These are phyloP conservation scores for Rhinocladiella mackenziei DNA, from an alignment of 2,329 filamentous ascomycete genomes.

Conservation along the genomic window DNA sequence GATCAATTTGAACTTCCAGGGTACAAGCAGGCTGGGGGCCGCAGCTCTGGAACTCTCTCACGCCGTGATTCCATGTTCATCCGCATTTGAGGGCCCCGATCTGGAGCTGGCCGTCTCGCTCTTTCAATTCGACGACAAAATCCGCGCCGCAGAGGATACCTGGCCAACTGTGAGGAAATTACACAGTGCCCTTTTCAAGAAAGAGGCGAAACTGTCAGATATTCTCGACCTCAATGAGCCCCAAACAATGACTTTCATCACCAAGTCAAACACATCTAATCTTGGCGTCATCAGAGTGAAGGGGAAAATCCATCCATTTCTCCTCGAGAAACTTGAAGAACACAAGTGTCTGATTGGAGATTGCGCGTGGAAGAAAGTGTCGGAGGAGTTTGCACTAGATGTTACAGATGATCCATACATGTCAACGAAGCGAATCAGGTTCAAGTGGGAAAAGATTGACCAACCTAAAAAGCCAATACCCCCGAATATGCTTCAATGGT, in stretches of 20 bases:
- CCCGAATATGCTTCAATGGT: neutral
- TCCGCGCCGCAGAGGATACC: neutral
- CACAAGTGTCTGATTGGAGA: slow-evolving; percentile 3
- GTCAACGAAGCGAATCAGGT: neutral
- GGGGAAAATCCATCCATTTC: neutral
- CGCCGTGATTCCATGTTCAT: slow-evolving; percentile 6
- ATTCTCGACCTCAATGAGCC: neutral
- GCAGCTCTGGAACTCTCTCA: slow-evolving; percentile 6
- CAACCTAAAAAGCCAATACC: neutral
- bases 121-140: neutral
- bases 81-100: slow-evolving; percentile 1
- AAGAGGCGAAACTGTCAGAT: neutral
- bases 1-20: slow-evolving; percentile 1
- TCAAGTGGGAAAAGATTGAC: neutral
- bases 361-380: slow-evolving; percentile 3
- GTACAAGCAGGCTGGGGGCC: neutral
- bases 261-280: neutral
- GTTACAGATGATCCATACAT: neutral
- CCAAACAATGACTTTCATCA: neutral
- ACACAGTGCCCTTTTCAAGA: neutral
- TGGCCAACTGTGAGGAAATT: neutral
- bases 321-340: neutral
- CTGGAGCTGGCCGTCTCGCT: neutral
- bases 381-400: neutral
- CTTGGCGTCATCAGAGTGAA: slow-evolving; percentile 4